A percentile compares a stretch with the other conserved stretches of the same genome.
These are phyloP conservation scores for Hansenula lynferdii DNA, from an alignment of 1,139 yeast species.

Conservation along the genomic window DNA sequence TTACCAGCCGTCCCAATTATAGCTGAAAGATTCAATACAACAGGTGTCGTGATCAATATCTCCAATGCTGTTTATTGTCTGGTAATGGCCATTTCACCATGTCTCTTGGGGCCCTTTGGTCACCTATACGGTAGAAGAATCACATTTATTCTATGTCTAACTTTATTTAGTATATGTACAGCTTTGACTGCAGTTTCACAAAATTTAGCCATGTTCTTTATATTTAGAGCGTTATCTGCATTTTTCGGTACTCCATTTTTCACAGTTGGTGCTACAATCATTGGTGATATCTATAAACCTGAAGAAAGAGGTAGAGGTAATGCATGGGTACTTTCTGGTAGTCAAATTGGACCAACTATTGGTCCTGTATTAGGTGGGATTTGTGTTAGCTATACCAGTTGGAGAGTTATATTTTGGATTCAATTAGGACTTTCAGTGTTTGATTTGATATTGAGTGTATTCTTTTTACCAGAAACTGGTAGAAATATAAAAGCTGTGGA, in stretches of 20 bases:
- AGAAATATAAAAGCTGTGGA: conserved; percentile 24
- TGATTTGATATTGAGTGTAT: conserved; percentile 26
- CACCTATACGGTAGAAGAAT: conserved; percentile 45
- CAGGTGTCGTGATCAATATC: conserved; percentile 40
- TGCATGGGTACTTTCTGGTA: conserved; percentile 39
- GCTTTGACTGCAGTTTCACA: conserved; percentile 40
- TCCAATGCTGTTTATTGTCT: conserved; percentile 46
- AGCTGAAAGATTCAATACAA: conserved; percentile 38
- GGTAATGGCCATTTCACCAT: conserved; percentile 47
- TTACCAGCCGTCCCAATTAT: conserved; percentile 48
- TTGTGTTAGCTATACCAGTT: conserved; percentile 41
- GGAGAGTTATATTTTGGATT: conserved; percentile 48
- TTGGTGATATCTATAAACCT: conserved; percentile 43
- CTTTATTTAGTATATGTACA: conserved; percentile 30
- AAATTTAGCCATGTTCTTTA: conserved; percentile 43
- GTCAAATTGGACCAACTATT: conserved; percentile 44
- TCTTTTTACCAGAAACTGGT: conserved; percentile 39
- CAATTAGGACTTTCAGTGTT: conserved; percentile 36
- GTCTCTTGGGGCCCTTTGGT: conserved; percentile 42
- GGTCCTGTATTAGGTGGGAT: conserved; percentile 45
- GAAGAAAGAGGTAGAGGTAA: conserved; percentile 42
- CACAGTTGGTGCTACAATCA: conserved; percentile 39
- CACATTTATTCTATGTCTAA: conserved; percentile 34
- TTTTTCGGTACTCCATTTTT: conserved; percentile 51
- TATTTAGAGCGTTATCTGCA: conserved; percentile 42